A percentile compares a stretch with the other conserved stretches of the same genome.
These are phyloP conservation scores for Cladosporium oxysporum DNA, from an alignment of 2,329 filamentous ascomycete species.

Conservation along the genomic window DNA sequence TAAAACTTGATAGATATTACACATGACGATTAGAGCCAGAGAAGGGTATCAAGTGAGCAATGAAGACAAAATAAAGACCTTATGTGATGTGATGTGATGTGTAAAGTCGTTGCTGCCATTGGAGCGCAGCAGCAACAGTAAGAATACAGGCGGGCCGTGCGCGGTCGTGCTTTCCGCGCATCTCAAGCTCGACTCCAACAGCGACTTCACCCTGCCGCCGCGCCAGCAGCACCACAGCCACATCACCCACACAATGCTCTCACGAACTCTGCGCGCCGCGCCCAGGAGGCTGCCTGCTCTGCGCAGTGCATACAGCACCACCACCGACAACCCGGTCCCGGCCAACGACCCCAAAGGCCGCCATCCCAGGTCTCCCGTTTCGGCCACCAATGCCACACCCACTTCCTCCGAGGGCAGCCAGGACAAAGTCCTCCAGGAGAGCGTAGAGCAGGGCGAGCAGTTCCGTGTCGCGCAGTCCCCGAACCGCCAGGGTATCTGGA, in stretches of 20 bases:
- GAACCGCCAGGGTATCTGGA: constrained; percentile 81
- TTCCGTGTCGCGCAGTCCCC: constrained; percentile 74
- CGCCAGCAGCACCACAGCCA: constrained; percentile 5
- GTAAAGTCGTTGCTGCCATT: constrained; percentile 11
- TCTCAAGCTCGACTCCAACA: constrained; percentile 15
- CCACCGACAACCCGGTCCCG: constrained; percentile 52
- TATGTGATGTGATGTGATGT: background rate
- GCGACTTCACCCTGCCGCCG: constrained; percentile 18
- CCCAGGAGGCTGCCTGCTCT: constrained; percentile 17
- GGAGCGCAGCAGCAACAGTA: constrained; percentile 11
- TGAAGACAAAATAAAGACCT: background rate
- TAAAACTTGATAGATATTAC: background rate
- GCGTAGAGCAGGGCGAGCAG: constrained; percentile 55
- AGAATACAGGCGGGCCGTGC: background rate
- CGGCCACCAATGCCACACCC: constrained; percentile 62
- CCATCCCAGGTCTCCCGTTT: constrained; percentile 51
- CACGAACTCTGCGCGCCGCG: constrained; percentile 15
- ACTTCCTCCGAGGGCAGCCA: constrained; percentile 51
- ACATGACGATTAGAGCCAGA: background rate
- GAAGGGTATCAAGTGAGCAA: background rate
- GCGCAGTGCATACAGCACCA: constrained; percentile 28
- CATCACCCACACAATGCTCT: constrained; percentile 16
- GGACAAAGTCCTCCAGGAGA: constrained; percentile 59
- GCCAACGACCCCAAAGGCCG: constrained; percentile 64
- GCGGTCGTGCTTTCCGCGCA: background rate